A percentile compares a stretch with the other conserved stretches of the same genome.
Evolutionary conservation across 2,329 filamentous ascomycete genomes (phyloP).

Genomic region (Alternaria longipes): DNA sequence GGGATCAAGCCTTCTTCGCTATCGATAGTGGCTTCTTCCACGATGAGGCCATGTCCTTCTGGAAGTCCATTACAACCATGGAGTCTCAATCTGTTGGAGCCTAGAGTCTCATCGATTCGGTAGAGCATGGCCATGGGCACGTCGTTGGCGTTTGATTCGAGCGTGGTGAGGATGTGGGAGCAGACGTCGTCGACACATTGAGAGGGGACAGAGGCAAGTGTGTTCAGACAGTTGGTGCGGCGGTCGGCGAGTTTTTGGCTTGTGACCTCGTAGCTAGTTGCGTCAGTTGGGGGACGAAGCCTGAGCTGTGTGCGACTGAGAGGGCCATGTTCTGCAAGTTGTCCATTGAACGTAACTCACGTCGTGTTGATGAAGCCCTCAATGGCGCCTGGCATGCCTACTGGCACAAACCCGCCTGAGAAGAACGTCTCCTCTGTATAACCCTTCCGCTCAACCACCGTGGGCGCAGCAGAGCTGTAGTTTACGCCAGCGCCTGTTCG

Average conservation of each 20-base stretch:
- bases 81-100: conserved; percentile 27
- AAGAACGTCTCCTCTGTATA: conserved; percentile 47
- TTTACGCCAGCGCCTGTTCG: conserved; percentile 36
- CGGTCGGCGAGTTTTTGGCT: conserved; percentile 43
- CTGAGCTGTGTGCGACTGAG: background rate
- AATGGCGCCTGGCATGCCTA: conserved; percentile 33
- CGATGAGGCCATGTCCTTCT: conserved; percentile 36
- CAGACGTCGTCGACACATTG: conserved; percentile 32
- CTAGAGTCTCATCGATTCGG: conserved; percentile 24
- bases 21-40: conserved; percentile 32
- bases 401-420: conserved; percentile 43
- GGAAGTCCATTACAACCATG: conserved; percentile 42
- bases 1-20: conserved; percentile 40
- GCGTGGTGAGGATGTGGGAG: conserved; percentile 40
- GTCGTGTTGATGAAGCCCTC: conserved; percentile 30
- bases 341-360: conserved; percentile 9
- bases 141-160: conserved; percentile 40
- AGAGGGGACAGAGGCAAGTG: conserved; percentile 38
- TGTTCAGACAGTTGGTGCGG: conserved; percentile 44
- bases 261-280: conserved; percentile 43
- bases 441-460: conserved; percentile 42
- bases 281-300: conserved; percentile 1
- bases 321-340: background rate
- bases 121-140: conserved; percentile 46
- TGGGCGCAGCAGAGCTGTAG: conserved; percentile 31